Evolutionary conservation across 345 rosid species (phyloP), one percentile per base, ranked within the genome.

Genomic region (Ceriops zippeliana): DNA sequence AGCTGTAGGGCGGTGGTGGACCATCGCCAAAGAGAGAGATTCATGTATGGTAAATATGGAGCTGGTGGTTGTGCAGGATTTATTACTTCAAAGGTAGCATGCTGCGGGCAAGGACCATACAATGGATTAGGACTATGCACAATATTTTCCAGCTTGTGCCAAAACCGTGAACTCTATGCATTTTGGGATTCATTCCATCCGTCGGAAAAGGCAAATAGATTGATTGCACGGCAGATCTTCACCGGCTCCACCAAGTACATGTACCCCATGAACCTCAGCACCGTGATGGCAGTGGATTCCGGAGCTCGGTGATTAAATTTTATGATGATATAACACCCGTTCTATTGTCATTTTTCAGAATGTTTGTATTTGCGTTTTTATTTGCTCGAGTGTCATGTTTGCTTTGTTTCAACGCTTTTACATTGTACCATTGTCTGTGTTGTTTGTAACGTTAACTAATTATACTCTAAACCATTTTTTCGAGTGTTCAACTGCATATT

Each of bases 181-280:
- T 70, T 75, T 30, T 75, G 79, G 79, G 74, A 75, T 60, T 49
- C 79, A 9, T 67, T 67, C 24, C 70, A 67, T 16, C 70, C 70
- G 19, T 67, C 70, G 6, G 70, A 67, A 56, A 67, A 31, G 35
- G 70, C 70, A 0, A 67, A 67, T 51, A 56, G 63, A 26, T 31
- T 67, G 24, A 67, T 67, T 7, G 70, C 57, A 24, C 52, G n/a
- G 15, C 62, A 37, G 1, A 37, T 67, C 63, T 22, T 67, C 21
- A 35, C 32, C 7, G 70, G 70, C 35, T 34, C 62, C 22, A 38
- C 62, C 35, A 27, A 67, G n/a, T 57, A 54, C 51, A 67, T 67
- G 52, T 34, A 57, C 21, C 70, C 70, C 13, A 67, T 67, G 70
- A 67, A 67, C 37, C 70, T 67, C n/a, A 67, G 70, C 51, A 67